Percentiles rank a stretch among this genome's conserved stretches.
Conservation (phyloP, 257 asterid species). For the Nicotiana obtusifolia region DNA sequence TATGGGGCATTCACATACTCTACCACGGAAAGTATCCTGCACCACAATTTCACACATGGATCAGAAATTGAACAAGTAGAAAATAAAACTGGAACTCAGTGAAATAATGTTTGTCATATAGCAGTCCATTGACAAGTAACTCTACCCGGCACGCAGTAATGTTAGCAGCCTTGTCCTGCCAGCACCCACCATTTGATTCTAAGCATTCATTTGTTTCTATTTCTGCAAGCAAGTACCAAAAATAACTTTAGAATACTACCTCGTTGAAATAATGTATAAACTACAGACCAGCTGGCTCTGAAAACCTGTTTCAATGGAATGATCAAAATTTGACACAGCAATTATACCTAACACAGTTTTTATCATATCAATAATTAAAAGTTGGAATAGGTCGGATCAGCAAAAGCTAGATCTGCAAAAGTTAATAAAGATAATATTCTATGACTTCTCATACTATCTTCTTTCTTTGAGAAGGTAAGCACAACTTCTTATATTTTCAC, state of each 20-base stretch:
- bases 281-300: background rate
- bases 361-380: background rate
- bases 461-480: background rate
- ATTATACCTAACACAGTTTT: background rate
- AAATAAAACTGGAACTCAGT: background rate
- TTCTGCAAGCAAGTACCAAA: slow-evolving; percentile 36
- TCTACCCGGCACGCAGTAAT: slow-evolving; percentile 86
- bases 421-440: background rate
- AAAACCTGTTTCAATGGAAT: background rate
- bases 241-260: slow-evolving; percentile 4
- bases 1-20: slow-evolving; percentile 83
- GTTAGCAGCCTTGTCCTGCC: slow-evolving; percentile 77
- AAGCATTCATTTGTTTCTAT: slow-evolving; percentile 86
- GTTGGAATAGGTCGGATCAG: background rate
- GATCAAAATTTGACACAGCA: background rate
- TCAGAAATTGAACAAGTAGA: background rate
- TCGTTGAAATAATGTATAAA: background rate
- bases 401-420: background rate
- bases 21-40: slow-evolving; percentile 96
- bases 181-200: slow-evolving; percentile 89
- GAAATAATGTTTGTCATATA: background rate
- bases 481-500: background rate
- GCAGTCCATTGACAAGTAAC: background rate
- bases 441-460: background rate
- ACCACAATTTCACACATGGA: slow-evolving; percentile 4